Evolutionary conservation across 1,284 basidiomycete species (phyloP), one percentile per base, ranked within the genome.

Genomic region (Naganishia cerealis): DNA sequence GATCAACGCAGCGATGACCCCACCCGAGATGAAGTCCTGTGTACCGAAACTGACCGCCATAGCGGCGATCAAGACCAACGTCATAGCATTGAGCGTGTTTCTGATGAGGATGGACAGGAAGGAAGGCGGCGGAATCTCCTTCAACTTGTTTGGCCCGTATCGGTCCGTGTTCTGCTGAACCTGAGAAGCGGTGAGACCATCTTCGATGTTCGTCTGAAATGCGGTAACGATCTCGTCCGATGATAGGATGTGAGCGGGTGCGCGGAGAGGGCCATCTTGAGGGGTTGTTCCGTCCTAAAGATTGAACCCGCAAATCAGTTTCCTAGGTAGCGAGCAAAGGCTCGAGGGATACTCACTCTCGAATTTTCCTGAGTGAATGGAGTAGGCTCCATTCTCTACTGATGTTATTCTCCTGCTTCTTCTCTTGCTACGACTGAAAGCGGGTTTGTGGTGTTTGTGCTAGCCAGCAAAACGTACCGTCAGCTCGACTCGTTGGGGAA

Each of bases 1-100:
- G 53, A 88, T 85, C 42, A 89, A 84, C 18, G 85, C 86, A 18
- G 85, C 85, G 68, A 88, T 86, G 43, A 88, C 87, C 54, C 84
- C 86, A 39, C 86, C 87, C 73, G 86, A 86, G 69, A 88, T 85
- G 80, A 84, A 89, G 67, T 86, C 85, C 72, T 83, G 78, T 29
- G 86, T 85, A 66, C 84, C 87, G 69, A 88, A 86, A 13, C 86
- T 86, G 24, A 87, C 82, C 9, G 84, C 84, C 80, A 88, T 83
- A 38, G 87, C 87, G 42, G 84, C 84, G 66, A 88, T 78, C 62
- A 86, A 77, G 4, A 84, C 95, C 54, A 90, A 92, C 84, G 98
- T 96, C 95, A 99, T 98, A 48, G 66, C 66, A 38, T 67, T 67
- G 46, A 67, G 52, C 15, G 66, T 61, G 52, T 67, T 67, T 26